A percentile compares a stretch with the other conserved stretches of the same genome.
Evolutionary conservation across 805 yeast species (phyloP).

Genomic region (Pichia cephalocereana): DNA sequence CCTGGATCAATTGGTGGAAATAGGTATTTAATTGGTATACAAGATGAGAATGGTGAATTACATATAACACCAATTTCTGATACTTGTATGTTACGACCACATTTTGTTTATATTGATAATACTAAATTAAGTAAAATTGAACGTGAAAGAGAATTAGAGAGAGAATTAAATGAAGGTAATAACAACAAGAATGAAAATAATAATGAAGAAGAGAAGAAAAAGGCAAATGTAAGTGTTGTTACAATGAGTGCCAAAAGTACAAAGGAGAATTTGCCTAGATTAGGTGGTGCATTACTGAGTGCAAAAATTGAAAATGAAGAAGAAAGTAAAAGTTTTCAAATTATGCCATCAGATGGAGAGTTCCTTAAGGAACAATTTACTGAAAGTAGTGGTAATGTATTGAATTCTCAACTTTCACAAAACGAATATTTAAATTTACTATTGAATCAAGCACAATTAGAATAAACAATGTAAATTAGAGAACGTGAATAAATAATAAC

Average conservation of each 20-base stretch:
- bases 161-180: slow-evolving; percentile 26
- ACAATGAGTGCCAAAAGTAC: slow-evolving; percentile 68
- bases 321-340: slow-evolving; percentile 23
- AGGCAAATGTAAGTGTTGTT: slow-evolving; percentile 50
- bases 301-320: slow-evolving; percentile 59
- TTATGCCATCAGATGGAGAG: slow-evolving; percentile 6
- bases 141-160: slow-evolving; percentile 32
- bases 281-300: slow-evolving; percentile 64
- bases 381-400: slow-evolving; percentile 1
- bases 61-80: slow-evolving; percentile 58
- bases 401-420: slow-evolving; percentile 20
- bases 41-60: slow-evolving; percentile 31
- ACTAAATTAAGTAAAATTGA: slow-evolving; percentile 26
- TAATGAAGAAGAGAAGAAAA: slow-evolving; percentile 29
- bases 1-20: slow-evolving; percentile 15
- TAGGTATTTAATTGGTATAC: slow-evolving; percentile 32
- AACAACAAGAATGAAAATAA: slow-evolving; percentile 19
- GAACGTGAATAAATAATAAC: background rate
- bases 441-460: slow-evolving; percentile 15
- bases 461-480: background rate
- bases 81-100: slow-evolving; percentile 73
- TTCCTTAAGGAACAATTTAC: slow-evolving; percentile 3
- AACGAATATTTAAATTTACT: slow-evolving; percentile 27
- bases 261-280: slow-evolving; percentile 48
- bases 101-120: slow-evolving; percentile 70